phyloP scores from a whole-genome alignment of 257 asterid genomes.

The Misopates orontium region DNA sequence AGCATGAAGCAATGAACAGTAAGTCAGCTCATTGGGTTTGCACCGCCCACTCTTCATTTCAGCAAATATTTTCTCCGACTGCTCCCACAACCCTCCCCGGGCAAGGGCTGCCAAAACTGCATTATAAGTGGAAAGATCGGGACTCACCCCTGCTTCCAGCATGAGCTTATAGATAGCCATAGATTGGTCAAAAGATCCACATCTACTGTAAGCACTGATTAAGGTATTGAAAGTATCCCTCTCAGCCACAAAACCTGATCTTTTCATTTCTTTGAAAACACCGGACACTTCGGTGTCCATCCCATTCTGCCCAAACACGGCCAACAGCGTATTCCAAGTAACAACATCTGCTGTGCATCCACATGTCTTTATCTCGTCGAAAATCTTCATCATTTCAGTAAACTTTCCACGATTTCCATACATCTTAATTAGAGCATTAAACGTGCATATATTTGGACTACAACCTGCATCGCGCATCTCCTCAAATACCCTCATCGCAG shows the following conservation, averaged over 20 bases:
- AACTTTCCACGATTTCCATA: constrained; percentile 83
- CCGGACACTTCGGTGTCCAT: constrained; percentile 90
- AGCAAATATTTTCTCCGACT: constrained; percentile 78
- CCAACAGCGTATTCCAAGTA: constrained; percentile 93
- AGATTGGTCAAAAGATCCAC: constrained; percentile 86
- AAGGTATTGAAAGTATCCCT: constrained; percentile 94
- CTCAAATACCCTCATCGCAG: constrained; percentile 70
- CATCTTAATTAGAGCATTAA: constrained; percentile 87
- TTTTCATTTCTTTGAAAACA: constrained; percentile 87
- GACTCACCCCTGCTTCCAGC: constrained; percentile 79
- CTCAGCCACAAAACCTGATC: constrained; percentile 87
- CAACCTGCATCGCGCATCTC: constrained; percentile 73
- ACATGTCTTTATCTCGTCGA: constrained; percentile 66
- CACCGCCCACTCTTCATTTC: constrained; percentile 72
- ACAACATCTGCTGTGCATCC: constrained; percentile 85
- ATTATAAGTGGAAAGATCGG: constrained; percentile 86
- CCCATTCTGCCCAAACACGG: constrained; percentile 93
- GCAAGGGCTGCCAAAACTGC: constrained; percentile 89
- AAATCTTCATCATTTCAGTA: constrained; percentile 82
- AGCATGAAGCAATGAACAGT: constrained; percentile 89
- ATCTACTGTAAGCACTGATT: constrained; percentile 83
- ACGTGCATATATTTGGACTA: constrained; percentile 88
- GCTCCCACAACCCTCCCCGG: constrained; percentile 88
- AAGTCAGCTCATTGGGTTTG: constrained; percentile 80
- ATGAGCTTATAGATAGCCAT: constrained; percentile 75